A percentile compares a stretch with the other conserved stretches of the same genome.
Evolutionary conservation across 1,284 basidiomycete species (phyloP).

Genomic region (Irpex lacteus): DNA sequence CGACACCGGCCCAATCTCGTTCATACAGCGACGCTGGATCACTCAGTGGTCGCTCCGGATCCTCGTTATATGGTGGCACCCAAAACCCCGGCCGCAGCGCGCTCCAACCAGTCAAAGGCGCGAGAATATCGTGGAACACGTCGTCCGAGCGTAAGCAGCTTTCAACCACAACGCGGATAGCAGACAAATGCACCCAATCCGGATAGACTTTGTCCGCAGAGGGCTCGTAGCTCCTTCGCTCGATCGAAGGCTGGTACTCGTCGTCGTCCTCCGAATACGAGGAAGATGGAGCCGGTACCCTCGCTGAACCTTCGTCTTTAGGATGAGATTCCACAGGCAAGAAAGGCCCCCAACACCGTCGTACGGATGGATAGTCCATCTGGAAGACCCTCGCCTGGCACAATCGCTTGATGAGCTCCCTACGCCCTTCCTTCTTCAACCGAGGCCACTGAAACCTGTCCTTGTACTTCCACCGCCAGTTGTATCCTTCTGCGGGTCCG

Average conservation of each 20-base stretch:
- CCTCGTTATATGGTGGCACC: background rate
- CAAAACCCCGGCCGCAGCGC: constrained; percentile 13
- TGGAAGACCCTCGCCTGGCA: constrained; percentile 37
- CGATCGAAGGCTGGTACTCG: background rate
- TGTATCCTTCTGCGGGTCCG: background rate
- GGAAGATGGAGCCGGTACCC: background rate
- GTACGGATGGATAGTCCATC: constrained; percentile 40
- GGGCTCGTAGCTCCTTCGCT: background rate
- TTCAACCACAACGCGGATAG: constrained; percentile 23
- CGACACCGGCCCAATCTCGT: constrained; percentile 60
- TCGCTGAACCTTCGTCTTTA: background rate
- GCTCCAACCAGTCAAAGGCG: constrained; percentile 5
- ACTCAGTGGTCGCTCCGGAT: background rate
- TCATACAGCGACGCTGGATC: constrained; percentile 10
- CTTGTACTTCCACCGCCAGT: background rate
- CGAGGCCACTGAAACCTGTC: constrained; percentile 21
- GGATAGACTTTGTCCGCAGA: constrained; percentile 7
- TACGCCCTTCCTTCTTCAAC: constrained; percentile 26
- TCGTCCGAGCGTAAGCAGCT: constrained; percentile 6
- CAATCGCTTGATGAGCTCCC: background rate
- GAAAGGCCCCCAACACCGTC: constrained; percentile 46
- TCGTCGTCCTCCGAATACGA: constrained; percentile 20
- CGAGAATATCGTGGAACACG: constrained; percentile 1
- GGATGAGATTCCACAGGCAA: constrained; percentile 21
- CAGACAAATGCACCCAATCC: constrained; percentile 29